Evolutionary conservation across 2,329 filamentous ascomycete species (phyloP).

Genomic region (Ilyonectria destructans): DNA sequence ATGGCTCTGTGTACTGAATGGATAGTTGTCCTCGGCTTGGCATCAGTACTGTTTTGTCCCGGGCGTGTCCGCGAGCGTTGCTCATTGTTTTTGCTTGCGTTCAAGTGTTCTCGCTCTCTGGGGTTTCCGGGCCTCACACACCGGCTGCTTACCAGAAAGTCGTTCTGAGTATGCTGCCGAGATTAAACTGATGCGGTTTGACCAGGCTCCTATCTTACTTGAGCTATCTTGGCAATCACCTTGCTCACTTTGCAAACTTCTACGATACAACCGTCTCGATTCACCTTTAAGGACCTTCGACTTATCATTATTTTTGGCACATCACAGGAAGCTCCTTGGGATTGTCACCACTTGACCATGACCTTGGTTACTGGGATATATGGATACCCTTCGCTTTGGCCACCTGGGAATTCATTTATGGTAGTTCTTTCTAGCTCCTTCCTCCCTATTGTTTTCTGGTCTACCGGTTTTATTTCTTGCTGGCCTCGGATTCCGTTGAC

Average conservation of each 20-base stretch:
- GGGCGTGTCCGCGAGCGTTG: slow-evolving; percentile 13
- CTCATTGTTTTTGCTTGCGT: neutral
- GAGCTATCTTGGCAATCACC: neutral
- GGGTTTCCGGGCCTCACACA: neutral
- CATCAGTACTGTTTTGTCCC: slow-evolving; percentile 8
- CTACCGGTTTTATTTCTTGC: neutral
- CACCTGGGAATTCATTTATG: neutral
- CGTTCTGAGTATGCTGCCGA: slow-evolving; percentile 17
- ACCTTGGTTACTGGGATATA: neutral
- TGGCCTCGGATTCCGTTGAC: neutral
- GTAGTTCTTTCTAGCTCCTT: neutral
- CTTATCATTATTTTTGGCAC: neutral
- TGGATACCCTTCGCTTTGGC: neutral
- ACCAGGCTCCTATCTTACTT: neutral
- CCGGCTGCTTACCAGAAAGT: slow-evolving; percentile 25
- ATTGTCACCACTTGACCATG: neutral
- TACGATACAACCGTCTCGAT: neutral
- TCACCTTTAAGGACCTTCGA: neutral
- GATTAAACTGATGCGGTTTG: neutral
- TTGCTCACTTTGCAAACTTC: neutral
- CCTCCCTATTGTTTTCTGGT: neutral
- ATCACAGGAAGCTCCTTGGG: neutral
- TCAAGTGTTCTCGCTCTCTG: slow-evolving; percentile 13
- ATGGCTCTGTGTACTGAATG: slow-evolving; percentile 28
- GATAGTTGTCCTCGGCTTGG: slow-evolving; percentile 47